Percentiles rank a stretch among this genome's conserved stretches.
Evolutionary conservation across 345 rosid species (phyloP).

Genomic region (Iberis pinnata): DNA sequence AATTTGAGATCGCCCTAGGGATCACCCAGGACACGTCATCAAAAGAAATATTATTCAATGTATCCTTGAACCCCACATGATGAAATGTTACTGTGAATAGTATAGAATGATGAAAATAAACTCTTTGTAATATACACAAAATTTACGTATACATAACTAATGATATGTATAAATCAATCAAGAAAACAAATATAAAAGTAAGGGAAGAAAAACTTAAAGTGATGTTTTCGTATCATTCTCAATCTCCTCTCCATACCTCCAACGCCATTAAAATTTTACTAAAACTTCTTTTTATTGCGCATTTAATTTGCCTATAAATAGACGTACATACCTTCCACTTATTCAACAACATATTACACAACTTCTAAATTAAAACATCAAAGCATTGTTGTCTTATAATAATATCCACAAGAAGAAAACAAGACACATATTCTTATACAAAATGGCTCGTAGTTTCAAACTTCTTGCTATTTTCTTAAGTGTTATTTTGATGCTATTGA

Average conservation of each 20-base stretch:
- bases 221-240: slow-evolving; percentile 30
- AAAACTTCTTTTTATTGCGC: slow-evolving; percentile 15
- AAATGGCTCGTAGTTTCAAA: slow-evolving; percentile 10
- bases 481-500: slow-evolving; percentile 7
- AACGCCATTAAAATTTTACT: slow-evolving; percentile 26
- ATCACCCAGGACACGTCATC: too few relatives aligned
- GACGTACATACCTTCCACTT: slow-evolving; percentile 7
- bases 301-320: slow-evolving; percentile 23
- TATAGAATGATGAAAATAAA: slow-evolving; percentile 6
- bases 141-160: background rate
- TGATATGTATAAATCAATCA: background rate
- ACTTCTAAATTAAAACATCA: background rate
- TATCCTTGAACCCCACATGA: slow-evolving; percentile 22
- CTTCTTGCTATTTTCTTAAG: slow-evolving; percentile 6
- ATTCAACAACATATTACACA: slow-evolving; percentile 14
- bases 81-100: slow-evolving; percentile 18
- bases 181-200: background rate
- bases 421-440: background rate
- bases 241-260: slow-evolving; percentile 28
- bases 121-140: background rate
- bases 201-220: slow-evolving; percentile 14
- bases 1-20: too few relatives aligned
- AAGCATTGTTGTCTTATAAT: slow-evolving; percentile 5
- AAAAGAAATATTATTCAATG: too few relatives aligned
- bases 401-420: slow-evolving; percentile 10